Evolutionary conservation across 164 flowering plant genomes (phyloP).

Genomic region (Platanus orientalis): DNA sequence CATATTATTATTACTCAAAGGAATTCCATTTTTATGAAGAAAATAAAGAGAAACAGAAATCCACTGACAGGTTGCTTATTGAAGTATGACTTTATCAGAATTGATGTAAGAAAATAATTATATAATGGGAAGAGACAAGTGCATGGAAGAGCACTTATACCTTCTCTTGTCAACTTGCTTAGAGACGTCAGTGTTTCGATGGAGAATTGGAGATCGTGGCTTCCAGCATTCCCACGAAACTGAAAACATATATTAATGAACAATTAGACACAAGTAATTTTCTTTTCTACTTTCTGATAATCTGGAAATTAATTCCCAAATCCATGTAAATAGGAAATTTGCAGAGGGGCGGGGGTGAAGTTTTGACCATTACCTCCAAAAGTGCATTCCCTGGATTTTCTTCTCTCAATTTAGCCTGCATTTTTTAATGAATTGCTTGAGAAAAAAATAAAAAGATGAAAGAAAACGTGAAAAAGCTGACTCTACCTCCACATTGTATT

Average conservation of each 20-base stretch:
- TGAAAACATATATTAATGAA: conserved; percentile 21
- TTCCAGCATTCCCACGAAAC: conserved; percentile 98
- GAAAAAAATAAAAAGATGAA: background rate
- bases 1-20: background rate
- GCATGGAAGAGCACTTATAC: conserved; percentile 30
- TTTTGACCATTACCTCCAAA: conserved; percentile 59
- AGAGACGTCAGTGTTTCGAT: conserved; percentile 63
- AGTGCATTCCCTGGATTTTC: conserved; percentile 79
- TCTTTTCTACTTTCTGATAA: conserved; percentile 1
- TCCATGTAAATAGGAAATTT: background rate
- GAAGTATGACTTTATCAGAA: background rate
- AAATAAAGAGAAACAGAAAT: background rate
- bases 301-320: background rate
- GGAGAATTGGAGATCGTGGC: conserved; percentile 84
- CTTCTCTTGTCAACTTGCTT: conserved; percentile 67
- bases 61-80: too few species aligned
- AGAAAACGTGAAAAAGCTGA: background rate
- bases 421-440: conserved; percentile 9
- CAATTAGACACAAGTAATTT: background rate
- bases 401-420: conserved; percentile 71
- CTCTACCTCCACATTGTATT: background rate
- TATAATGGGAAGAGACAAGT: background rate
- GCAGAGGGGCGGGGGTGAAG: background rate
- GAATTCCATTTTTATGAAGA: background rate
- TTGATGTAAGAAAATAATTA: background rate